A percentile compares a stretch with the other conserved stretches of the same genome.
These are phyloP conservation scores for Tetragonia tetragonoides DNA, from an alignment of 148 eudicot genomes.

Conservation along the genomic window DNA sequence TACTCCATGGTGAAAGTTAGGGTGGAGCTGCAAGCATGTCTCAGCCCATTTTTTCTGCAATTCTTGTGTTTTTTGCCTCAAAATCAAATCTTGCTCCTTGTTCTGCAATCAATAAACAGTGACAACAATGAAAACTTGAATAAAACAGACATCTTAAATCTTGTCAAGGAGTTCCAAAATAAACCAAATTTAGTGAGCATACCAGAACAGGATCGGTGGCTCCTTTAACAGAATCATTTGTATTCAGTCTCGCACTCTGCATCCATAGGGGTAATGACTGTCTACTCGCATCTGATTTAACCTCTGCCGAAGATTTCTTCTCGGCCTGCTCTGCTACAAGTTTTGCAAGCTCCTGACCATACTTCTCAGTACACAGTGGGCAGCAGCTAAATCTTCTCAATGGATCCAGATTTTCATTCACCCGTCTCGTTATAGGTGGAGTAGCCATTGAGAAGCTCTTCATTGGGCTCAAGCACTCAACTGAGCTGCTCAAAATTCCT, in stretches of 20 bases:
- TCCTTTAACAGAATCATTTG: conserved; percentile 22
- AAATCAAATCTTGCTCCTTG: conserved; percentile 48
- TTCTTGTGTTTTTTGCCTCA: conserved; percentile 65
- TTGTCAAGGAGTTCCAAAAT: neutral
- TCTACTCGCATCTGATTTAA: conserved; percentile 33
- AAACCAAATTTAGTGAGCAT: neutral
- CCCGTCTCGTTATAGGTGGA: conserved; percentile 35
- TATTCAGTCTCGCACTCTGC: conserved; percentile 52
- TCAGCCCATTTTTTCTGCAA: conserved; percentile 90
- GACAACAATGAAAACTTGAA: conserved; percentile 1
- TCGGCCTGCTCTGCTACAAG: conserved; percentile 45
- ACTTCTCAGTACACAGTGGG: conserved; percentile 63
- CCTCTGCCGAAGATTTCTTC: conserved; percentile 48
- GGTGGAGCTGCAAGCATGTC: conserved; percentile 68
- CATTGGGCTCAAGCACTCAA: conserved; percentile 51
- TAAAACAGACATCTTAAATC: neutral
- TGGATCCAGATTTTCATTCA: conserved; percentile 48
- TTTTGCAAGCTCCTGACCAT: conserved; percentile 55
- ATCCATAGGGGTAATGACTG: conserved; percentile 74
- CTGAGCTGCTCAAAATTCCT: conserved; percentile 48
- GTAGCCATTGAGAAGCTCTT: conserved; percentile 38
- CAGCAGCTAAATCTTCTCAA: conserved; percentile 47
- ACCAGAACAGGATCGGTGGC: conserved; percentile 47
- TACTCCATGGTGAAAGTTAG: conserved; percentile 50
- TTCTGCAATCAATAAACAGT: conserved; percentile 30